These are phyloP conservation scores for Neonectria neomacrospora DNA, from an alignment of 2,329 filamentous ascomycete genomes.

Conservation along the genomic window DNA sequence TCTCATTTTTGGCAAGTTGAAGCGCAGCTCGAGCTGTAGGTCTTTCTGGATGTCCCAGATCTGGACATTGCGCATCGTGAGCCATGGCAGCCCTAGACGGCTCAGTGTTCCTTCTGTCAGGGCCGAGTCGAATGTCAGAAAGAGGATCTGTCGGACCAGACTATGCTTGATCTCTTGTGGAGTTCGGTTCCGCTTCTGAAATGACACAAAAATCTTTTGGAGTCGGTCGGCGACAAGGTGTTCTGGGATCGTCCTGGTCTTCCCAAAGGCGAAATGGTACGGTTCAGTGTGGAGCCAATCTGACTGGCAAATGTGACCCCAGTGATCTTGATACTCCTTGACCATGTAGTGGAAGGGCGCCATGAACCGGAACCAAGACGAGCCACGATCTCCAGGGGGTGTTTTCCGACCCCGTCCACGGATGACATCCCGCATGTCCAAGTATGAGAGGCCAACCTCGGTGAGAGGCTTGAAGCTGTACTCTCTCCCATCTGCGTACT, in stretches of 20 bases:
- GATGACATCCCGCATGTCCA: slow-evolving; percentile 31
- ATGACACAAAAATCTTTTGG: neutral
- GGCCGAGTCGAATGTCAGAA: slow-evolving; percentile 23
- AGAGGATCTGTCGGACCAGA: slow-evolving; percentile 20
- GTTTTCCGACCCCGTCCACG: neutral
- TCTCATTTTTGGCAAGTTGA: slow-evolving; percentile 9
- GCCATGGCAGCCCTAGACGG: slow-evolving; percentile 21
- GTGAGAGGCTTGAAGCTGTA: slow-evolving; percentile 21
- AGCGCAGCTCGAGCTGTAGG: slow-evolving; percentile 17
- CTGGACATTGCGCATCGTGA: slow-evolving; percentile 7
- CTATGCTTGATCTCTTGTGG: slow-evolving; percentile 12
- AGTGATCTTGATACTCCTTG: slow-evolving; percentile 24
- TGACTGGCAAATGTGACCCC: slow-evolving; percentile 17
- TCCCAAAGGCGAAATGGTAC: slow-evolving; percentile 32
- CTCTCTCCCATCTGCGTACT: neutral
- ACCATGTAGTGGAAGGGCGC: slow-evolving; percentile 26
- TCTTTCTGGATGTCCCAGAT: slow-evolving; percentile 26
- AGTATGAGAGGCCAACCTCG: slow-evolving; percentile 21
- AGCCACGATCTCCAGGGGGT: slow-evolving; percentile 26
- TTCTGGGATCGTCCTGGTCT: slow-evolving; percentile 23
- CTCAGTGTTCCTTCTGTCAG: slow-evolving; percentile 4
- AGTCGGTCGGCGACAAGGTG: slow-evolving; percentile 5
- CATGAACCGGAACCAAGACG: slow-evolving; percentile 35
- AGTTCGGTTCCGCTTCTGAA: slow-evolving; percentile 25
- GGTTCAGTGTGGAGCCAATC: slow-evolving; percentile 16